phyloP scores from a whole-genome alignment of 306 rosid genomes.

The Vigna radiata region DNA sequence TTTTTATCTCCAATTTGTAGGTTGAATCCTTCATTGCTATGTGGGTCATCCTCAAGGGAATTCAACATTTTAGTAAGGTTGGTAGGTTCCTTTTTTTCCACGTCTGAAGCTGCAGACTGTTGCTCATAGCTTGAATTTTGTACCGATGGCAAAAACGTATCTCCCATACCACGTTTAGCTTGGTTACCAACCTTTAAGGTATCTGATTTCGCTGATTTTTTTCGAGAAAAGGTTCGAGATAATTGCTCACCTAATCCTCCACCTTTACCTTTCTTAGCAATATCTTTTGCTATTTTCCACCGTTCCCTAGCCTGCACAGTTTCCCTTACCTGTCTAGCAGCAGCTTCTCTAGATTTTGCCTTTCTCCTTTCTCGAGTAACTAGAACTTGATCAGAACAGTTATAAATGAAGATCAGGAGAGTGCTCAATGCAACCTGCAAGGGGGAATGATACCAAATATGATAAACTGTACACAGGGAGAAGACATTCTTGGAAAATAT shows the following conservation, averaged over 20 bases:
- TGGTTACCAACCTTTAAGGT: conserved; percentile 41
- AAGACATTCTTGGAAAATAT: conserved; percentile 26
- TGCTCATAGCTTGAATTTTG: conserved; percentile 50
- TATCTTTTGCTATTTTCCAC: conserved; percentile 71
- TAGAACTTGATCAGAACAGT: conserved; percentile 82
- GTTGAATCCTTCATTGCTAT: conserved; percentile 66
- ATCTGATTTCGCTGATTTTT: conserved; percentile 53
- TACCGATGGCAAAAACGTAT: conserved; percentile 36
- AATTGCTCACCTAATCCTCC: conserved; percentile 57
- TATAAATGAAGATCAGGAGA: conserved; percentile 64
- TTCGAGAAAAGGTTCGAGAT: conserved; percentile 76
- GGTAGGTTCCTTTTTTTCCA: conserved; percentile 54
- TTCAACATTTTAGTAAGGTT: conserved; percentile 70
- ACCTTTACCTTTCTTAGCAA: conserved; percentile 58
- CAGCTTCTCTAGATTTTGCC: conserved; percentile 80
- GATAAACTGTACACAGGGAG: conserved; percentile 30
- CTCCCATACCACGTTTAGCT: conserved; percentile 16
- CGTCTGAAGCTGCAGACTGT: conserved; percentile 48
- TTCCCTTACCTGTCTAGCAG: conserved; percentile 76
- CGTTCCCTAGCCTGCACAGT: conserved; percentile 76
- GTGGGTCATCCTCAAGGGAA: conserved; percentile 59
- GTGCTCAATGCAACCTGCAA: conserved; percentile 71
- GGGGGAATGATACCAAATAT: conserved; percentile 43
- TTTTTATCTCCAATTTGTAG: conserved; percentile 74
- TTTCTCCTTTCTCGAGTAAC: conserved; percentile 73